These are phyloP conservation scores for Candida sp. DNA, from an alignment of 1,139 yeast genomes.

Conservation along the genomic window DNA sequence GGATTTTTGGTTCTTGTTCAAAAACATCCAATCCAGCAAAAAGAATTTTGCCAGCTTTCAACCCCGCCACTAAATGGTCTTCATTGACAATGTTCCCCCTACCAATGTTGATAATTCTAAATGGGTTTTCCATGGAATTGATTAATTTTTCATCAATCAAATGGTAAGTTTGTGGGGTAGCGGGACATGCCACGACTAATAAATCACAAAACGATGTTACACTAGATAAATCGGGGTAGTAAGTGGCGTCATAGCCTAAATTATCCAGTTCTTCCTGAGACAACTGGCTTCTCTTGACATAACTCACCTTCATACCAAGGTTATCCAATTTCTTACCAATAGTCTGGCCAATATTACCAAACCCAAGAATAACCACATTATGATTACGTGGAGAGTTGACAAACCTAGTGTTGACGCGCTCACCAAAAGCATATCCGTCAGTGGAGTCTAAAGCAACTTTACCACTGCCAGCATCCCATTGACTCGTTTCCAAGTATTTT, in stretches of 20 bases:
- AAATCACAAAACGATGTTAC: constrained; percentile 47
- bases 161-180: constrained; percentile 54
- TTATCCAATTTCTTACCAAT: constrained; percentile 55
- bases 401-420: constrained; percentile 12
- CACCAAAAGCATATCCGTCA: constrained; percentile 10
- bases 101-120: constrained; percentile 74
- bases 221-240: constrained; percentile 34
- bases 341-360: constrained; percentile 72
- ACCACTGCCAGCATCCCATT: constrained; percentile 31
- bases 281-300: constrained; percentile 55
- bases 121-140: constrained; percentile 44
- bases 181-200: constrained; percentile 68
- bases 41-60: constrained; percentile 62
- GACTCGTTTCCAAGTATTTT: constrained; percentile 23
- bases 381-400: constrained; percentile 55
- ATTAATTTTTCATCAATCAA: constrained; percentile 51
- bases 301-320: constrained; percentile 67
- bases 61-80: constrained; percentile 62
- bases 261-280: constrained; percentile 27
- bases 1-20: constrained; percentile 63
- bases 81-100: constrained; percentile 75
- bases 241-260: constrained; percentile 46
- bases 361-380: constrained; percentile 67
- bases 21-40: constrained; percentile 83
- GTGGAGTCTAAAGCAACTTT: constrained; percentile 17